These are phyloP conservation scores for Phytophthora vignae DNA, from an alignment of 352 stramenopile genomes.

Conservation along the genomic window DNA sequence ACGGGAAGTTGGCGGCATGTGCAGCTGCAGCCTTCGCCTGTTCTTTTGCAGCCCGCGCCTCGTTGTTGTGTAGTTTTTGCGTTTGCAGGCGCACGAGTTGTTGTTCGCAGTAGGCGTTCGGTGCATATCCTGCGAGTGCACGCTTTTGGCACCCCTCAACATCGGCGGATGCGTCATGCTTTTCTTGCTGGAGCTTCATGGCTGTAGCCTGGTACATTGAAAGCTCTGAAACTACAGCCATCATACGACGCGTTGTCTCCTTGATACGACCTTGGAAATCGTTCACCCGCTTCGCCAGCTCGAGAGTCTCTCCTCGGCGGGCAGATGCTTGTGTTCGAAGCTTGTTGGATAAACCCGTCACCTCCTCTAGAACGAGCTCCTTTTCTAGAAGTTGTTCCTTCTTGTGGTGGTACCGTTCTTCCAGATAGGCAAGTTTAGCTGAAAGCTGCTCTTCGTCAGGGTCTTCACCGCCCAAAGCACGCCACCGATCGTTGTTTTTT, in stretches of 20 bases:
- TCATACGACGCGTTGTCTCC: constrained; percentile 94
- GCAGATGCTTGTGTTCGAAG: constrained; percentile 80
- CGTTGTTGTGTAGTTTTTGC: constrained; percentile 60
- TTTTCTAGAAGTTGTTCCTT: constrained; percentile 95
- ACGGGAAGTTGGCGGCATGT: constrained; percentile 69
- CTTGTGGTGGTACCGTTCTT: constrained; percentile 90
- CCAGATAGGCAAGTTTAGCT: constrained; percentile 85
- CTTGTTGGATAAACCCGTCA: constrained; percentile 89
- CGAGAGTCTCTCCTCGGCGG: constrained; percentile 79
- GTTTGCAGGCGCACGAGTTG: constrained; percentile 71
- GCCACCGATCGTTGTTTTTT: constrained; percentile 89
- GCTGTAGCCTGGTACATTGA: constrained; percentile 96
- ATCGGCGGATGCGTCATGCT: constrained; percentile 73
- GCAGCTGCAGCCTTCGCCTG: constrained; percentile 47
- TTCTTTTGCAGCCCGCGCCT: constrained; percentile 51
- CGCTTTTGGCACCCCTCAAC: constrained; percentile 73
- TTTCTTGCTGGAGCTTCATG: constrained; percentile 95
- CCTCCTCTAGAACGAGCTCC: constrained; percentile 94
- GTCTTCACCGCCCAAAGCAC: constrained; percentile 89
- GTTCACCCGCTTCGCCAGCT: constrained; percentile 91
- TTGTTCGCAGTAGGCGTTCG: constrained; percentile 82
- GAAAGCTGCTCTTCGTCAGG: constrained; percentile 89
- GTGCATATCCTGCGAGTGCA: constrained; percentile 70
- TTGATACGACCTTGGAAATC: constrained; percentile 92
- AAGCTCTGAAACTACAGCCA: constrained; percentile 94